Evolutionary conservation across 768 basidiomycete genomes (phyloP).

Genomic region (Crepidotus variabilis): DNA sequence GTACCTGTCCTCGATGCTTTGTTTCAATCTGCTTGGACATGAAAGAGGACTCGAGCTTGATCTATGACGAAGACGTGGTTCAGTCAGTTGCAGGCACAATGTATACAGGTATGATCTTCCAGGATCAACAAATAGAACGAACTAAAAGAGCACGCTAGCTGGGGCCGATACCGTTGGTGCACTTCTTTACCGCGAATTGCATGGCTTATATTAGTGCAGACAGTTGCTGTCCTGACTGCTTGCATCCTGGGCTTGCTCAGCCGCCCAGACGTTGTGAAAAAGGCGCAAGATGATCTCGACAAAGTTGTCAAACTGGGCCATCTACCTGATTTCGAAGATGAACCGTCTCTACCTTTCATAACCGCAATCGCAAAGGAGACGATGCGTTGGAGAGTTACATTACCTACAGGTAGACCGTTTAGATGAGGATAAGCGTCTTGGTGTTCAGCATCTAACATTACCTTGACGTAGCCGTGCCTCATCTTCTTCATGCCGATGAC

Average conservation of each 20-base stretch:
- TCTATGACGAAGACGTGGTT: neutral
- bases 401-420: constrained; percentile 15
- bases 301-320: constrained; percentile 22
- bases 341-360: constrained; percentile 23
- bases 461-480: constrained; percentile 18
- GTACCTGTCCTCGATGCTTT: neutral
- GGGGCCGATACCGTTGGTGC: constrained; percentile 14
- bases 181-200: neutral
- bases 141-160: constrained; percentile 3
- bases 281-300: constrained; percentile 32
- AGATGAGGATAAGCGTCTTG: too few species aligned
- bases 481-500: constrained; percentile 24
- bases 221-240: constrained; percentile 15
- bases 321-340: constrained; percentile 27
- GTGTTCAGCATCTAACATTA: neutral
- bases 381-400: constrained; percentile 8
- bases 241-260: constrained; percentile 23
- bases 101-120: neutral
- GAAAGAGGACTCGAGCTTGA: neutral
- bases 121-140: neutral
- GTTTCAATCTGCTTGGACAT: neutral
- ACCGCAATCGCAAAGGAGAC: constrained; percentile 11
- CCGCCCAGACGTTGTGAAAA: constrained; percentile 21
- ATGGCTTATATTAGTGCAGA: constrained; percentile 9
- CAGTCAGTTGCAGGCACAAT: neutral